Percentiles rank a stretch among this genome's conserved stretches.
These are phyloP conservation scores for Stachybotrys echinatus DNA, from an alignment of 2,329 filamentous ascomycete genomes.

Conservation along the genomic window DNA sequence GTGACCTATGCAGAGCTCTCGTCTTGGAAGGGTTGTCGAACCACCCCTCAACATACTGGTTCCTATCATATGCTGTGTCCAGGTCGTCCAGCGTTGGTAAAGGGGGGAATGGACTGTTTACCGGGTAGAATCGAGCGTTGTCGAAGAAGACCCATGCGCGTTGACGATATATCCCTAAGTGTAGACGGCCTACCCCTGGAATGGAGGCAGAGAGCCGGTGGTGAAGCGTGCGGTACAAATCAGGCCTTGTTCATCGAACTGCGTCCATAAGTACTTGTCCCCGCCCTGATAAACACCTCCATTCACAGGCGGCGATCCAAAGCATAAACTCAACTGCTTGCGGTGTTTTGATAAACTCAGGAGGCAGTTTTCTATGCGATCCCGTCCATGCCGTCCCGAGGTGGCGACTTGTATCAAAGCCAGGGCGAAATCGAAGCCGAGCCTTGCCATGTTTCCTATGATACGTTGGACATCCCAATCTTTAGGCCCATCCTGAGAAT, in stretches of 20 bases:
- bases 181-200: not conserved
- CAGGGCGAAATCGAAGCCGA: not conserved
- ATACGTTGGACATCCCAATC: not conserved
- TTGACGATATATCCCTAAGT: not conserved
- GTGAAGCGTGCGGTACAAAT: not conserved
- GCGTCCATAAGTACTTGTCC: not conserved
- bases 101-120: not conserved
- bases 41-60: not conserved
- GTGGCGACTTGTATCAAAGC: not conserved
- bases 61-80: not conserved
- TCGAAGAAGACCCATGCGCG: not conserved
- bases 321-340: not conserved
- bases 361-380: not conserved
- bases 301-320: conserved; percentile 18
- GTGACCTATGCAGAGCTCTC: not conserved
- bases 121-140: not conserved
- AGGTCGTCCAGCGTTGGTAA: not conserved
- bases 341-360: not conserved
- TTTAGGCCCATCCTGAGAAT: not conserved
- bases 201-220: too few species aligned
- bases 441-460: not conserved
- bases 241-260: not conserved
- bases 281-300: not conserved
- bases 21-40: not conserved
- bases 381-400: not conserved